phyloP scores from a whole-genome alignment of 345 rosid genomes.

The Arabis alpina region DNA sequence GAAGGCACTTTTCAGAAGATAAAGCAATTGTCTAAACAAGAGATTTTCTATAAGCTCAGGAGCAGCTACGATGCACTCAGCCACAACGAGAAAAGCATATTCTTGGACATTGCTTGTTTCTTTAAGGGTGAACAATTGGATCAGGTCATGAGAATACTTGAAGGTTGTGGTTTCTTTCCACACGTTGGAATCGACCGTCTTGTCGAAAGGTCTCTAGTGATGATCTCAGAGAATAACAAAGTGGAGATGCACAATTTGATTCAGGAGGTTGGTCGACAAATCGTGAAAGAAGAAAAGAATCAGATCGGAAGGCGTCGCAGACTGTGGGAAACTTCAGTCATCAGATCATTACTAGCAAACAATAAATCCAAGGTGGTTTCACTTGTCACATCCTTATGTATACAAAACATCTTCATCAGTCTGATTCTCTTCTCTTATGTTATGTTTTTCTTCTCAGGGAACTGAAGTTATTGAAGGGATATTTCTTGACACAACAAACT shows the following conservation, averaged over 20 bases:
- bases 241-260: slow-evolving; percentile 40
- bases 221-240: neutral
- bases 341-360: slow-evolving; percentile 4
- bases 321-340: slow-evolving; percentile 9
- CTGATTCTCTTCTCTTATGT: neutral
- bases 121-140: slow-evolving; percentile 21
- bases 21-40: neutral
- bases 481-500: slow-evolving; percentile 14
- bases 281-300: slow-evolving; percentile 14
- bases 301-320: slow-evolving; percentile 23
- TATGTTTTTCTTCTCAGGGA: slow-evolving; percentile 4
- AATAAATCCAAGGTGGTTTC: slow-evolving; percentile 3
- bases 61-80: slow-evolving; percentile 40
- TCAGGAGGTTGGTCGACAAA: slow-evolving; percentile 33
- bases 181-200: slow-evolving; percentile 41
- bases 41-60: slow-evolving; percentile 24
- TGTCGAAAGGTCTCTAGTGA: slow-evolving; percentile 18
- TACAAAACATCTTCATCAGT: too few species aligned
- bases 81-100: slow-evolving; percentile 35
- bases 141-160: slow-evolving; percentile 25
- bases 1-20: neutral
- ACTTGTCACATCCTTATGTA: neutral
- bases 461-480: slow-evolving; percentile 40
- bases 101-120: slow-evolving; percentile 8
- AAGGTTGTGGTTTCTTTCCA: slow-evolving; percentile 36